A percentile compares a stretch with the other conserved stretches of the same genome.
Conservation (phyloP, 371 early-diverging fungal genomes). For the Phascolomyces articulosus region DNA sequence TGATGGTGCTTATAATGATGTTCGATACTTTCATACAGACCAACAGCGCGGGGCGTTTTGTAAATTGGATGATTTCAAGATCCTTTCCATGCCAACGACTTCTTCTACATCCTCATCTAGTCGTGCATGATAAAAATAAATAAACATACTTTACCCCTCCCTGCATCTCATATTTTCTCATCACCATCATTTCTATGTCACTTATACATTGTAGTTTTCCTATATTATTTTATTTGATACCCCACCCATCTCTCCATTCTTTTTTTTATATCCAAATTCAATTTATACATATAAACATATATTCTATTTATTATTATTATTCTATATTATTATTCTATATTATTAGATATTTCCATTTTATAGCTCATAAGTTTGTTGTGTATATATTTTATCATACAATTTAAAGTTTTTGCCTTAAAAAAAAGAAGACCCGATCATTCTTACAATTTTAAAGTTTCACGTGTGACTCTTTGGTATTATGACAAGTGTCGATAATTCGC, state of each 20-base stretch:
- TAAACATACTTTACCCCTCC: no score
- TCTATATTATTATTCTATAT: not conserved
- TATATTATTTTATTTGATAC: not conserved
- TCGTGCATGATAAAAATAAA: not conserved
- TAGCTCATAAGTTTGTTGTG: no score
- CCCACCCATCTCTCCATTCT: not conserved
- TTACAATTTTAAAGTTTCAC: no score
- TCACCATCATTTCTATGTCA: no score
- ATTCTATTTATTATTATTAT: not conserved
- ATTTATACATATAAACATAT: not conserved
- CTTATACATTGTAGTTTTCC: no score
- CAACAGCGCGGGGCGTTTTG: slow-evolving; percentile 48
- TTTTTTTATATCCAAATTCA: not conserved
- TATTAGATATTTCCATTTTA: not conserved
- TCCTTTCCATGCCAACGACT: slow-evolving; percentile 15
- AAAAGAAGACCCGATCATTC: no score
- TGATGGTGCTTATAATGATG: slow-evolving; percentile 40
- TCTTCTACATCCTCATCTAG: not conserved
- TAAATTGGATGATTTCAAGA: slow-evolving; percentile 35
- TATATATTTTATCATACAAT: no score
- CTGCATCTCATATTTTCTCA: no score
- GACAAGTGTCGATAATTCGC: no score
- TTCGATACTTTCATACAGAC: slow-evolving; percentile 43
- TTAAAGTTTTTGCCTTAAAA: no score
- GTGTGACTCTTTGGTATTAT: no score